Evolutionary conservation across 768 basidiomycete genomes (phyloP).

Genomic region (Epithele typhae): DNA sequence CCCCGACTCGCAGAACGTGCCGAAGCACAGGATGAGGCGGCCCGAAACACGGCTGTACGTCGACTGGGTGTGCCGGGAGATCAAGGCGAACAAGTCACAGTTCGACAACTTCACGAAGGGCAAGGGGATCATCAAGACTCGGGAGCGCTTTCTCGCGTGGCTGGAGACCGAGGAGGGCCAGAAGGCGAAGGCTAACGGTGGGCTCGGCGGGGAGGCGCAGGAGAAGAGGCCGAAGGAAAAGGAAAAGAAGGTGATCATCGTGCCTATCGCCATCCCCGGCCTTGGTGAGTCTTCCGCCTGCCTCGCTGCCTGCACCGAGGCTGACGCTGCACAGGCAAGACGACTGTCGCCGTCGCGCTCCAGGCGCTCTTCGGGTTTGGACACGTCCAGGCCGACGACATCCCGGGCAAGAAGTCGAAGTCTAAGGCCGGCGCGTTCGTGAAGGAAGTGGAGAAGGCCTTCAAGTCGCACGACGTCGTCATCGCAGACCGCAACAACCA

Average conservation of each 20-base stretch:
- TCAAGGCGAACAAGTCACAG: conserved; percentile 48
- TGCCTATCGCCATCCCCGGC: conserved; percentile 89
- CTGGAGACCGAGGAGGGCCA: conserved; percentile 45
- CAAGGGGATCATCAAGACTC: conserved; percentile 79
- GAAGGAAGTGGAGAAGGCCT: conserved; percentile 60
- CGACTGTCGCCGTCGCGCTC: conserved; percentile 76
- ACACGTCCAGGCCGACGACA: conserved; percentile 93
- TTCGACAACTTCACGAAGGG: conserved; percentile 67
- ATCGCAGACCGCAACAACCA: conserved; percentile 98
- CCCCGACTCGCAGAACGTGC: conserved; percentile 36
- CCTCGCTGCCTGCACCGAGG: neutral
- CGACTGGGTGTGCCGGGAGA: conserved; percentile 79
- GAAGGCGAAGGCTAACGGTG: conserved; percentile 19
- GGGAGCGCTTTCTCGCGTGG: conserved; percentile 78
- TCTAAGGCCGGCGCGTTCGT: conserved; percentile 67
- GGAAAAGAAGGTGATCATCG: conserved; percentile 74
- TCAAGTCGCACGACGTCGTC: conserved; percentile 69
- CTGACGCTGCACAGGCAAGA: conserved; percentile 66
- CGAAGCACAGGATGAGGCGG: conserved; percentile 66
- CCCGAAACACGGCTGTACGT: conserved; percentile 78
- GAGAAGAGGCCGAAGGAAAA: conserved; percentile 24
- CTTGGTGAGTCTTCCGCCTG: conserved; percentile 59
- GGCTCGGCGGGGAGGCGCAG: conserved; percentile 28
- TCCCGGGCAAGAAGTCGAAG: conserved; percentile 70
- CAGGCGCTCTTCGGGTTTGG: conserved; percentile 77